Evolutionary conservation across 2,329 filamentous ascomycete genomes (phyloP), one percentile per base, ranked within the genome.

Genomic region (Hypoxylon sp.): DNA sequence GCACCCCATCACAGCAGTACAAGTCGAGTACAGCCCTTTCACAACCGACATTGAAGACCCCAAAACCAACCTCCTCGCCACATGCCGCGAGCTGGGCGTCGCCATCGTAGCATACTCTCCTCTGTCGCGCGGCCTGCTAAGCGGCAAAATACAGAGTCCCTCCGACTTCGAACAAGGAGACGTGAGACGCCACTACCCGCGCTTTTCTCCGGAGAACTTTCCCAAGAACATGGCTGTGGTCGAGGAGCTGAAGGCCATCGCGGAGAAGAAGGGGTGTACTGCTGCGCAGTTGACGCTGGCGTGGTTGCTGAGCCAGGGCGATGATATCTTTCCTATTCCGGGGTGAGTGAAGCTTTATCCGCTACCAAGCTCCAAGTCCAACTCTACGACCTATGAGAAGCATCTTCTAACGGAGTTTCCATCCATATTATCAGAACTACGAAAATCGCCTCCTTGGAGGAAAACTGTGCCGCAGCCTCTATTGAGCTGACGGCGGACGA

Each of bases 1-100:
- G 0, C 79, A 83, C 55, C 83, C 81, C 1, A 82, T 88, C 62
- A 71, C 80, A 1, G 84, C 83, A 2, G 78, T 85, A 2, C 84
- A 88, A 73, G 76, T 85, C 29, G 86, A 87, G 73, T 87, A 86
- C 77, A 82, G 78, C 5, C 80, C 81, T 0, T 87, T 86, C 67
- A 77, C 78, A 3, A 77, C 81, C 0, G 83, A 84, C 13, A 84
- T 86, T 64, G 85, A 87, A 73, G 76, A 67, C 47, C 61, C 74
- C 24, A 48, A 58, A 1, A 70, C 53, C 4, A 50, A 65, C 14
- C 72, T 84, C 5, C 75, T 83, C 22, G 63, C 68, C 29, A 81
- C 80, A 3, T 79, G 78, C 57, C 81, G 83, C 46, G 82, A 84
- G 68, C 79, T 83, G 3, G 83, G 67, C 57, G 67, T 71, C 53